These are phyloP conservation scores for Ustilago shanxiensis DNA, from an alignment of 1,284 basidiomycete genomes.

Conservation along the genomic window DNA sequence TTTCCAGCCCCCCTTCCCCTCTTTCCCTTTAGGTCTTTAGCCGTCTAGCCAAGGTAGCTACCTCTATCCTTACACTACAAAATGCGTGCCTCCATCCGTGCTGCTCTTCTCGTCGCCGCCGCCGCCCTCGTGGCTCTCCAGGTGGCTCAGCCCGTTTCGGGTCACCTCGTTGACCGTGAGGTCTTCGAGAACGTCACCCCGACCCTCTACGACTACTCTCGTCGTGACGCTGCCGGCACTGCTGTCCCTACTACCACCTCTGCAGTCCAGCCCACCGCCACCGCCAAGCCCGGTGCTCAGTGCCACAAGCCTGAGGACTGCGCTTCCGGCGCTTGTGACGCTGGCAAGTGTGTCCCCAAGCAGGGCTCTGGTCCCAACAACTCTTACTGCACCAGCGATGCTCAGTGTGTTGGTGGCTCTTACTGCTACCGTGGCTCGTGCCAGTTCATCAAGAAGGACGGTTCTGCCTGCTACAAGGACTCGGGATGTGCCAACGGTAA, in stretches of 20 bases:
- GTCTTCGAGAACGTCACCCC: conserved; percentile 46
- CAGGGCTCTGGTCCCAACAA: conserved; percentile 18
- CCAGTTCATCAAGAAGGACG: conserved; percentile 33
- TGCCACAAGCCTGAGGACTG: conserved; percentile 32
- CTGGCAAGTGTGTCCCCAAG: conserved; percentile 37
- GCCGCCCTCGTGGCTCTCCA: conserved; percentile 42
- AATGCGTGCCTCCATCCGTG: conserved; percentile 46
- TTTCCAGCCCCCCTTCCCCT: conserved; percentile 9
- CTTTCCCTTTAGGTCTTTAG: conserved; percentile 17
- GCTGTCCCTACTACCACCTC: conserved; percentile 20
- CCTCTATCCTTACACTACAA: conserved; percentile 27
- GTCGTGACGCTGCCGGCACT: conserved; percentile 23
- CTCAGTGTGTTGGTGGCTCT: conserved; percentile 24
- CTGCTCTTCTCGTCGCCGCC: conserved; percentile 34
- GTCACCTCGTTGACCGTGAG: conserved; percentile 43
- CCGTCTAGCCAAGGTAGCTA: conserved; percentile 41
- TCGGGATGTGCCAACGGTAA: conserved; percentile 30
- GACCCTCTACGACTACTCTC: conserved; percentile 37
- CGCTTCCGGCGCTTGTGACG: conserved; percentile 25
- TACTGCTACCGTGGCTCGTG: conserved; percentile 47
- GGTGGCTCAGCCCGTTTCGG: conserved; percentile 47
- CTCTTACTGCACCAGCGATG: conserved; percentile 35
- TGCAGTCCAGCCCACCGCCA: conserved; percentile 10
- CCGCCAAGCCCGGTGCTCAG: conserved; percentile 12
- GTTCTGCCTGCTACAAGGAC: conserved; percentile 43